Percentiles rank a stretch among this genome's conserved stretches.
Evolutionary conservation across 352 stramenopile species (phyloP).

Genomic region (Pythium sukuiense): DNA sequence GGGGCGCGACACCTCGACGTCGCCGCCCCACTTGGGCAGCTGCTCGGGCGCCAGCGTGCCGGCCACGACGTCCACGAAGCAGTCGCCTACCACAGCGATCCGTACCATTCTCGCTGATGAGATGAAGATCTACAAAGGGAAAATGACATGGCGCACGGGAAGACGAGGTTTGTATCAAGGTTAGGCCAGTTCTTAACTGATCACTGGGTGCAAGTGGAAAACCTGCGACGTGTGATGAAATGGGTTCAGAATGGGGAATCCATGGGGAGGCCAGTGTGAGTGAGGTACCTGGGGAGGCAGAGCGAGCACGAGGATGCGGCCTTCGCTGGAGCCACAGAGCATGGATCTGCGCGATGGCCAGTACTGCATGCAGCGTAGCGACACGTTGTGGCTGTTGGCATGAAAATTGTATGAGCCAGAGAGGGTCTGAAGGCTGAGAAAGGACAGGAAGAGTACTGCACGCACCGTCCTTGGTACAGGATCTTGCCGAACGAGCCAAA

Average conservation of each 20-base stretch:
- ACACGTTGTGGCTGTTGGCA: slow-evolving; percentile 7
- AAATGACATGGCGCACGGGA: neutral
- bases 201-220: neutral
- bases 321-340: slow-evolving; percentile 22
- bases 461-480: slow-evolving; percentile 42
- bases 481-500: slow-evolving; percentile 49
- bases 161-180: neutral
- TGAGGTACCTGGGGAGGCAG: slow-evolving; percentile 11
- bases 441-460: neutral
- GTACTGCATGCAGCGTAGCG: slow-evolving; percentile 24
- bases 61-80: slow-evolving; percentile 64
- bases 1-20: slow-evolving; percentile 63
- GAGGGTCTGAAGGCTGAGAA: neutral
- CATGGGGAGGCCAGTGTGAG: neutral
- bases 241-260: neutral
- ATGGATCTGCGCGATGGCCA: slow-evolving; percentile 20
- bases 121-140: neutral
- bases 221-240: slow-evolving; percentile 3
- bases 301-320: slow-evolving; percentile 22
- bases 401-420: neutral
- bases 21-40: slow-evolving; percentile 76
- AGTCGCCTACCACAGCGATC: slow-evolving; percentile 26
- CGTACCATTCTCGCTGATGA: neutral
- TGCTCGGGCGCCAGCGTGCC: slow-evolving; percentile 60
- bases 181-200: neutral